Base-by-base conservation (phyloP, 208 protist species). In the Endotrypanum monterogeii region DNA sequence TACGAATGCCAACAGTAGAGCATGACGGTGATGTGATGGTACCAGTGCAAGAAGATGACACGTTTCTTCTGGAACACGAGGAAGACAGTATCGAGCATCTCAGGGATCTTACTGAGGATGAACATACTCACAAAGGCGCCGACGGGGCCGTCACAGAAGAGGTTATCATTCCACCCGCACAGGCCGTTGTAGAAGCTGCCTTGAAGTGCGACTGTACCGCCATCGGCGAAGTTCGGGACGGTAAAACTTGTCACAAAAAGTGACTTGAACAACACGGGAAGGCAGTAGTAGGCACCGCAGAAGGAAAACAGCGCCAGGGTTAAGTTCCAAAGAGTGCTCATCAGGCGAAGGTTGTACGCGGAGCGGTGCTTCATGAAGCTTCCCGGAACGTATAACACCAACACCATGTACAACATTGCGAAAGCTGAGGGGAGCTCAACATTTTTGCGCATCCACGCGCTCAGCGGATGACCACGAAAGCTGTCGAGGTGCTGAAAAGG, bases 1-100 rank as follows among this genome's bases (percentile, higher is more conserved):
- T 83, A 89, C 12, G 89, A 87, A 71, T 96, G 78, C 95, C 94
- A 98, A 83, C 92, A 98, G 84, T 90, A 98, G 32, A 98, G 65
- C 37, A 88, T 69, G n/a, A 97, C 94, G 23, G 92, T 93, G 32
- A 93, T 74, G 85, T 99, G 97, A 78, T 99, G 98, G 78, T 92
- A 97, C 92, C 94, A 97, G 75, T 97, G 94, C 55, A 97, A 71
- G 80, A 97, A 97, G 58, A 95, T 95, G 66, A 97, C 78, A 9
- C 87, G 90, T 71, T 96, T 95, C 83, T 97, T 93, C 66, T 78
- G 85, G 51, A 96, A 71, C 12, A 97, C 88, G 14, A 97, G 85
- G 57, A 97, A 95, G 9, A 86, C 78, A 1, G 94, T 97, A 80
- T 95, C 90, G 35, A 97, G 56, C 88, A 96, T 86, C 80, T 97